phyloP scores from a whole-genome alignment of 75 land plant species.

The Sequoiadendron giganteum region DNA sequence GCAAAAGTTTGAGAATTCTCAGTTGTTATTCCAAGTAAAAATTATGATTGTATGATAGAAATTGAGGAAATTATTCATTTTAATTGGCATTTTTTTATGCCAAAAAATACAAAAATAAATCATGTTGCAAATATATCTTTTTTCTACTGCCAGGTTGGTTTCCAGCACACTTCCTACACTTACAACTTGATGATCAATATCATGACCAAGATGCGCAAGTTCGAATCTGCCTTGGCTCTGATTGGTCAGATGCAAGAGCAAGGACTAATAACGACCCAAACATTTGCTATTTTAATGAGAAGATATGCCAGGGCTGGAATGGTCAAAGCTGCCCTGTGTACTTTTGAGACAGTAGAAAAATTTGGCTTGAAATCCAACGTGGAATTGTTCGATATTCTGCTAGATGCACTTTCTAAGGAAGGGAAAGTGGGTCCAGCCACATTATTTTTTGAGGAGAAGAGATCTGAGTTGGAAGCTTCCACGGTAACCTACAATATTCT shows the following conservation, averaged over 20 bases:
- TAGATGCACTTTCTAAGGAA: constrained; percentile 65
- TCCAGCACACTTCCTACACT: constrained; percentile 11
- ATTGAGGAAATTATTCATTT: neutral
- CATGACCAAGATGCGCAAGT: constrained; percentile 34
- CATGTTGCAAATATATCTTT: neutral
- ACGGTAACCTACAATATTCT: constrained; percentile 42
- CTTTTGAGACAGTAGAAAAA: constrained; percentile 30
- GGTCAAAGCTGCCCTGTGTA: constrained; percentile 40
- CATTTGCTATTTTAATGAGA: constrained; percentile 38
- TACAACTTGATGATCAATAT: constrained; percentile 39
- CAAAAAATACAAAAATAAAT: neutral
- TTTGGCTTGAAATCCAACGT: constrained; percentile 7
- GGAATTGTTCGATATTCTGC: constrained; percentile 28
- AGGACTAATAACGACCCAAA: constrained; percentile 14
- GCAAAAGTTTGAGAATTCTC: neutral
- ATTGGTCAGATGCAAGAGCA: constrained; percentile 10
- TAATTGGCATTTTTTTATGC: neutral
- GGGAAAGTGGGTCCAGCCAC: constrained; percentile 38
- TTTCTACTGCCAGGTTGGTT: neutral
- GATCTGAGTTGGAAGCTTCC: neutral
- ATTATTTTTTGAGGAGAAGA: constrained; percentile 18
- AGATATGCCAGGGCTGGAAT: constrained; percentile 61
- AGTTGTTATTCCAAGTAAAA: neutral
- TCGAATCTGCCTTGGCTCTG: constrained; percentile 49
- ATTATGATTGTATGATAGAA: neutral